phyloP scores from a whole-genome alignment of 805 yeast species.

The Jamesozyma hellenica region DNA sequence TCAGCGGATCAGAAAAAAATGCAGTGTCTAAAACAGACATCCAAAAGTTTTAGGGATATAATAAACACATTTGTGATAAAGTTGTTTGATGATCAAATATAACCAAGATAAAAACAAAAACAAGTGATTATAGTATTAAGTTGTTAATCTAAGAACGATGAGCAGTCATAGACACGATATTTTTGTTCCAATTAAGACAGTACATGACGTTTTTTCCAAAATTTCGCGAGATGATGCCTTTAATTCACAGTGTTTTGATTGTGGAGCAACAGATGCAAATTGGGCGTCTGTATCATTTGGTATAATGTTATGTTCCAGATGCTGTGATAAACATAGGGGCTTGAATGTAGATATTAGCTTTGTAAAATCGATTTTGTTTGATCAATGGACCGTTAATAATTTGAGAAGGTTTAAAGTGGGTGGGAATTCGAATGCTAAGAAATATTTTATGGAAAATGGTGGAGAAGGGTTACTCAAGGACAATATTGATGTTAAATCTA shows the following conservation, averaged over 20 bases:
- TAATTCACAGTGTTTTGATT: neutral
- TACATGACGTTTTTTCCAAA: neutral
- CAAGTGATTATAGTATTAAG: no score
- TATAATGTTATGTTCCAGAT: neutral
- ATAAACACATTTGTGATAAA: neutral
- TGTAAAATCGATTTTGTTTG: neutral
- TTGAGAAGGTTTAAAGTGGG: slow-evolving; percentile 2
- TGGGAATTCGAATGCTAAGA: neutral
- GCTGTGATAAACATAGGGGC: neutral
- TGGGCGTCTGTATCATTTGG: slow-evolving; percentile 1
- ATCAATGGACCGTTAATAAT: slow-evolving; percentile 2
- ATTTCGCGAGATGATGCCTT: neutral
- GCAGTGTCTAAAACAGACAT: no score
- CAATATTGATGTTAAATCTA: neutral
- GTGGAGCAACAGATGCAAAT: neutral
- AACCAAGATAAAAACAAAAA: neutral
- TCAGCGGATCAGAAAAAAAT: no score
- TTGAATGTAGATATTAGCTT: neutral
- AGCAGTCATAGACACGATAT: neutral
- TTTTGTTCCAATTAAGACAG: neutral
- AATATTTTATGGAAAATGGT: neutral
- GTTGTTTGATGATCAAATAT: no score
- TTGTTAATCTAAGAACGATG: no score
- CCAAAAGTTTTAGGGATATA: neutral
- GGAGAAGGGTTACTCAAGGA: neutral